phyloP scores from a whole-genome alignment of 1,284 basidiomycete genomes.

The Schizophyllum amplum region DNA sequence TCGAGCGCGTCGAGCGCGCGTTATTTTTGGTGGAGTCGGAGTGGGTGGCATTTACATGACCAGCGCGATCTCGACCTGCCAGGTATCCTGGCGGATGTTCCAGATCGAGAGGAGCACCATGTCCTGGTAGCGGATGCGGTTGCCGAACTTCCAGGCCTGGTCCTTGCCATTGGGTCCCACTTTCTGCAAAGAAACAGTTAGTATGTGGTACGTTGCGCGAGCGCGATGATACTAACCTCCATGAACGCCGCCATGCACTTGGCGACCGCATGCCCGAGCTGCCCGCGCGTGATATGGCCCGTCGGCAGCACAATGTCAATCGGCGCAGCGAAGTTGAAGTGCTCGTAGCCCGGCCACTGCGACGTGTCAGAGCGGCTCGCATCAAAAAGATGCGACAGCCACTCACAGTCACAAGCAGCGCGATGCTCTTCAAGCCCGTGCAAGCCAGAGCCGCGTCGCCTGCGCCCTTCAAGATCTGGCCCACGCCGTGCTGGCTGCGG shows the following conservation, averaged over 20 bases:
- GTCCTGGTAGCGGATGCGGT: not conserved
- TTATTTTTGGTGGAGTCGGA: too few relatives aligned
- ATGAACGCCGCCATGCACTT: not conserved
- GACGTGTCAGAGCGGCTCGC: not conserved
- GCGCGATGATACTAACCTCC: not conserved
- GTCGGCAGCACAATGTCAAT: not conserved
- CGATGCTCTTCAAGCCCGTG: not conserved
- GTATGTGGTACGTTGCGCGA: not conserved
- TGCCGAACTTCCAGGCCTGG: not conserved
- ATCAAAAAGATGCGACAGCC: not conserved
- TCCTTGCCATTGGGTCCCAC: not conserved
- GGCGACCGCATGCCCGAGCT: not conserved
- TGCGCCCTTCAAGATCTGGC: not conserved
- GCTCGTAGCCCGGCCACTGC: not conserved
- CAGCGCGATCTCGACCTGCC: not conserved
- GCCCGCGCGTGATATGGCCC: not conserved
- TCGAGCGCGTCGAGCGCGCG: too few relatives aligned
- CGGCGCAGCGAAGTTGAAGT: not conserved
- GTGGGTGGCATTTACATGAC: not conserved
- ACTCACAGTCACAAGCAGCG: not conserved
- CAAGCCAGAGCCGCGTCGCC: not conserved
- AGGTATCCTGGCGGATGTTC: not conserved
- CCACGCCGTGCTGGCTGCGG: not conserved
- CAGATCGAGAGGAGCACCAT: not conserved
- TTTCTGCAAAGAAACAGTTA: not conserved